Evolutionary conservation across 2,329 filamentous ascomycete species (phyloP).

Genomic region (Cladophialophora exuberans): DNA sequence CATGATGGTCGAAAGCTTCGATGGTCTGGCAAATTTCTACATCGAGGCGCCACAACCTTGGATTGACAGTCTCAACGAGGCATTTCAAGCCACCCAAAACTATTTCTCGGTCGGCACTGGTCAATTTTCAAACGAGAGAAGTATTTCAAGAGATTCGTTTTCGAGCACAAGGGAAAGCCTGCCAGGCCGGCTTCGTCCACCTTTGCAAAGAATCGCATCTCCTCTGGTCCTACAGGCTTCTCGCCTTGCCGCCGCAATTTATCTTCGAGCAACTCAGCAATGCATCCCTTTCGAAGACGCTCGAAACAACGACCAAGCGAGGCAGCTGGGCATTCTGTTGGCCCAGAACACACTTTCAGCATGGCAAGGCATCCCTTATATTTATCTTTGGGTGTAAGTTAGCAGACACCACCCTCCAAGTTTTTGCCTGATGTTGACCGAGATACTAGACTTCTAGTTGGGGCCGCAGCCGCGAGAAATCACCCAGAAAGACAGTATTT

Average conservation of each 20-base stretch:
- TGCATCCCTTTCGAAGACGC: conserved; percentile 11
- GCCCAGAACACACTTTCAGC: conserved; percentile 1
- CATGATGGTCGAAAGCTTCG: conserved; percentile 6
- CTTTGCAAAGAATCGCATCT: not conserved
- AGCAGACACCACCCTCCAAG: no score
- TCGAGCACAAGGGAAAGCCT: not conserved
- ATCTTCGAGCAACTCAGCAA: conserved; percentile 5
- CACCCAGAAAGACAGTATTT: conserved; percentile 17
- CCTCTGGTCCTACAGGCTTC: conserved; percentile 4
- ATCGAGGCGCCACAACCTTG: not conserved
- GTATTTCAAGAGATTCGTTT: not conserved
- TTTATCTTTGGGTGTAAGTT: conserved; percentile 21
- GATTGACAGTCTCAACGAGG: conserved; percentile 1
- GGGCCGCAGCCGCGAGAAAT: conserved; percentile 13
- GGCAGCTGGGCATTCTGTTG: not conserved
- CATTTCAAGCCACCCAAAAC: conserved; percentile 1
- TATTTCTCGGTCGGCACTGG: not conserved
- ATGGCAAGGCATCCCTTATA: conserved; percentile 15
- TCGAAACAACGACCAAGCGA: conserved; percentile 4
- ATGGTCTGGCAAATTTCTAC: not conserved
- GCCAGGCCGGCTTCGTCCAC: not conserved
- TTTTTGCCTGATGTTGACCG: not conserved
- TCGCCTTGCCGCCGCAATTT: conserved; percentile 4
- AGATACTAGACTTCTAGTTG: conserved; percentile 9
- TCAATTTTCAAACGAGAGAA: not conserved